Evolutionary conservation across 2,329 filamentous ascomycete species (phyloP).

Genomic region (Microdochium trichocladiopsis): DNA sequence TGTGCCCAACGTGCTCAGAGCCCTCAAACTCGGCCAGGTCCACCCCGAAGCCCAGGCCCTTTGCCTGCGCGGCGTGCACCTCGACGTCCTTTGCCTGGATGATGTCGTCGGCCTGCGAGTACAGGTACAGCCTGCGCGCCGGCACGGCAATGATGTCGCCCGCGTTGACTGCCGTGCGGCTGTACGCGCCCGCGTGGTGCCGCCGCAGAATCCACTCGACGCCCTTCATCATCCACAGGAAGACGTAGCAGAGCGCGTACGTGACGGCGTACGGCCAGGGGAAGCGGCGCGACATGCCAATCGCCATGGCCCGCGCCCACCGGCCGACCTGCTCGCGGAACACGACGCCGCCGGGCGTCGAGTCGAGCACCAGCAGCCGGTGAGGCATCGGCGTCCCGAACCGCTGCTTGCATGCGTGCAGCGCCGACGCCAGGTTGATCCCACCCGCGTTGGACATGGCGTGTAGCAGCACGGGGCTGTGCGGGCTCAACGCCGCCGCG

Average conservation of each 20-base stretch:
- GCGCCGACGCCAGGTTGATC: conserved; percentile 41
- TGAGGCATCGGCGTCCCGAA: conserved; percentile 35
- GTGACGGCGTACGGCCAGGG: conserved; percentile 42
- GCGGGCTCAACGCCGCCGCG: neutral
- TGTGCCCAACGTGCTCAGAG: conserved; percentile 54
- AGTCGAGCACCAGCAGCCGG: conserved; percentile 41
- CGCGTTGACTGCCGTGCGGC: conserved; percentile 27
- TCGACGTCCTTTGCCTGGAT: conserved; percentile 50
- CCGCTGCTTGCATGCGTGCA: conserved; percentile 35
- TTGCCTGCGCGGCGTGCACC: conserved; percentile 40
- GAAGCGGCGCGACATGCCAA: conserved; percentile 37
- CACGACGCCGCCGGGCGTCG: conserved; percentile 41
- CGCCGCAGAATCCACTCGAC: conserved; percentile 27
- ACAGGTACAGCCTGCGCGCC: conserved; percentile 44
- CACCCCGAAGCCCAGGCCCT: conserved; percentile 38
- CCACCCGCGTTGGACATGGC: conserved; percentile 53
- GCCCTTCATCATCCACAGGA: conserved; percentile 28
- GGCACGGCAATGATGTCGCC: conserved; percentile 25
- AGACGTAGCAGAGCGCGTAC: conserved; percentile 35
- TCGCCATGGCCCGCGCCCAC: conserved; percentile 46
- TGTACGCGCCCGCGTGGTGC: conserved; percentile 32
- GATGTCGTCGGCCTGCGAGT: conserved; percentile 50
- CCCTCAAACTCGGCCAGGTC: conserved; percentile 46
- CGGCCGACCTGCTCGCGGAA: conserved; percentile 34
- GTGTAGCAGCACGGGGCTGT: conserved; percentile 35